These are phyloP conservation scores for Mortierella claussenii DNA, from an alignment of 192 early-diverging fungal genomes.

Conservation along the genomic window DNA sequence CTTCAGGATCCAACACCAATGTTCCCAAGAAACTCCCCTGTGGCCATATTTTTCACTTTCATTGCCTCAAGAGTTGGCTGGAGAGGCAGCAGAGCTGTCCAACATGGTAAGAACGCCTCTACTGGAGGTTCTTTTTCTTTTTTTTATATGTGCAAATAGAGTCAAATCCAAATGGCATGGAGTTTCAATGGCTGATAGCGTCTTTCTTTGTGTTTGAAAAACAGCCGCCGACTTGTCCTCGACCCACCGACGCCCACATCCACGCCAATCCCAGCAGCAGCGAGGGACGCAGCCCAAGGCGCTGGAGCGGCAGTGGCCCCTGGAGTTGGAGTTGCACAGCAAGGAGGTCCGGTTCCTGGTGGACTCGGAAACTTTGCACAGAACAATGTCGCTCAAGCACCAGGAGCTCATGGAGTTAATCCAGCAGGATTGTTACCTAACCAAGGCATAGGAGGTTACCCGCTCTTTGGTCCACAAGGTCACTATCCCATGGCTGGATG, in stretches of 20 bases:
- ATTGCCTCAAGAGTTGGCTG: constrained; percentile 95
- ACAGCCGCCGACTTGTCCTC: constrained; percentile 63
- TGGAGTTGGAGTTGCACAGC: constrained; percentile 7
- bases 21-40: constrained; percentile 95
- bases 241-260: constrained; percentile 47
- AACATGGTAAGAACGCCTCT: constrained; percentile 88
- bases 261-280: constrained; percentile 13
- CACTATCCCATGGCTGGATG: constrained; percentile 37
- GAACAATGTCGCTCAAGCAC: constrained; percentile 27
- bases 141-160: neutral
- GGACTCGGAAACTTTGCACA: constrained; percentile 12
- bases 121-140: too few species aligned
- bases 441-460: constrained; percentile 26
- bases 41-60: constrained; percentile 98
- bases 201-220: constrained; percentile 27
- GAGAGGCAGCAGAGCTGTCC: constrained; percentile 98
- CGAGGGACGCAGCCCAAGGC: constrained; percentile 22
- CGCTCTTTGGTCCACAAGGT: constrained; percentile 34
- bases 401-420: neutral
- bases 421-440: constrained; percentile 9
- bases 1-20: constrained; percentile 59
- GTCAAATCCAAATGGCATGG: neutral
- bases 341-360: constrained; percentile 4
- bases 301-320: constrained; percentile 18
- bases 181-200: constrained; percentile 7